A percentile compares a stretch with the other conserved stretches of the same genome.
phyloP scores from a whole-genome alignment of 2,329 filamentous ascomycete species.

The Huntiella abstrusa region DNA sequence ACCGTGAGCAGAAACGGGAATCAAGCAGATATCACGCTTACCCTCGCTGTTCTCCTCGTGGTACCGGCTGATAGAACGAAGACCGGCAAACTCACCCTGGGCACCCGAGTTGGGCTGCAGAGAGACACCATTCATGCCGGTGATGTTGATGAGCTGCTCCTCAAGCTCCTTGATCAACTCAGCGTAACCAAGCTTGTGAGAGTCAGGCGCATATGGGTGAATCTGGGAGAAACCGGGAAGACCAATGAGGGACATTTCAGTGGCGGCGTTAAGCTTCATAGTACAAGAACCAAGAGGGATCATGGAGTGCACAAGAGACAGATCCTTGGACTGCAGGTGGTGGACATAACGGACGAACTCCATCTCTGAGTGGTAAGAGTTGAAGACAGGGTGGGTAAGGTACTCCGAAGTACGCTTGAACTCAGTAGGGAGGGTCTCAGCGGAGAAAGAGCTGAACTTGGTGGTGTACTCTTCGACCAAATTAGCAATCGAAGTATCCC shows the following conservation, averaged over 20 bases:
- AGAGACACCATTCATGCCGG: slow-evolving; percentile 75
- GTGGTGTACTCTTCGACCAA: slow-evolving; percentile 14
- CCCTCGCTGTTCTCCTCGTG: slow-evolving; percentile 48
- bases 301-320: slow-evolving; percentile 92
- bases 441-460: slow-evolving; percentile 6
- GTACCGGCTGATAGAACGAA: slow-evolving; percentile 74
- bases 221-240: slow-evolving; percentile 57
- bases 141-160: slow-evolving; percentile 59
- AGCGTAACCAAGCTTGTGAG: slow-evolving; percentile 48
- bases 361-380: slow-evolving; percentile 85
- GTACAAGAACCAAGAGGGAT: slow-evolving; percentile 93
- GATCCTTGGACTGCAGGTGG: slow-evolving; percentile 81
- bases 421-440: slow-evolving; percentile 28
- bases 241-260: slow-evolving; percentile 78
- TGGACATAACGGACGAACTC: slow-evolving; percentile 86
- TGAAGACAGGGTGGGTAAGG: slow-evolving; percentile 84
- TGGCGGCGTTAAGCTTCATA: slow-evolving; percentile 92
- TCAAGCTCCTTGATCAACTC: slow-evolving; percentile 55
- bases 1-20: slow-evolving; percentile 85
- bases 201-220: slow-evolving; percentile 57
- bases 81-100: slow-evolving; percentile 83
- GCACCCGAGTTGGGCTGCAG: slow-evolving; percentile 92
- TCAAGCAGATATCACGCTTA: slow-evolving; percentile 79
- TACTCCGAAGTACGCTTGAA: slow-evolving; percentile 57
- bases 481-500: slow-evolving; percentile 11